Evolutionary conservation across 2,329 filamentous ascomycete genomes (phyloP), one percentile per base, ranked within the genome.

Genomic region (Phyllosticta paracitricarpa): DNA sequence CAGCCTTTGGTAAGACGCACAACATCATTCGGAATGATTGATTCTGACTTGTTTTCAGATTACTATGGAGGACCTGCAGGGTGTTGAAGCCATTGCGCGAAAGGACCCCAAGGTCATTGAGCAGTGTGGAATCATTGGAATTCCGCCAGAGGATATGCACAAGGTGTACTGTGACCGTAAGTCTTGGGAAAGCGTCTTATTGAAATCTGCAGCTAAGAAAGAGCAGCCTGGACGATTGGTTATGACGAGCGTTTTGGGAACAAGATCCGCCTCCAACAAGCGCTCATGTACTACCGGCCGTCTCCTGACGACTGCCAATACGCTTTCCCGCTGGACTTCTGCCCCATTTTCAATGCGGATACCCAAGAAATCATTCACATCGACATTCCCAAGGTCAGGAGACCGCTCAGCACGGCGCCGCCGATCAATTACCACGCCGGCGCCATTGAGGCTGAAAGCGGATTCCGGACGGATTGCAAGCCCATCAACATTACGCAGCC

Each of bases 201-300:
- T 4, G 28, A 22, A 26, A 3, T 12, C 8, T 2, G 53, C 4
- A n/a, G 54, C 66, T 69, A 30, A 72, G 25, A 19, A 12, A 53
- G 57, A 40, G 57, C 64, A 85, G 83, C 90, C 10, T 97, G 92
- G 92, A 96, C 92, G 0, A 96, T 97, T 73, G 92, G 92, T 56
- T 96, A 91, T 71, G 92, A 97, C 68, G 89, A 95, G 77, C 87
- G 92, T 54, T 94, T 91, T 68, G 92, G 91, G 64, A 93, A 78
- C 71, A 79, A 79, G 53, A 80, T 90, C 53, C 86, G 92, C 60
- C 83, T 96, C 3, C 92, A 97, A 76, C 92, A 97, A 76, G 92
- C 91, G 1, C 79, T 97, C 60, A 96, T 96, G 91, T 97, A 97
- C 79, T 97, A 95, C 75, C 86, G 92, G 17, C 91, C 91, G 3